Percentiles rank a stretch among this genome's conserved stretches.
Evolutionary conservation across 192 early-diverging fungal genomes (phyloP).

Genomic region (Backusella mclennaniae): DNA sequence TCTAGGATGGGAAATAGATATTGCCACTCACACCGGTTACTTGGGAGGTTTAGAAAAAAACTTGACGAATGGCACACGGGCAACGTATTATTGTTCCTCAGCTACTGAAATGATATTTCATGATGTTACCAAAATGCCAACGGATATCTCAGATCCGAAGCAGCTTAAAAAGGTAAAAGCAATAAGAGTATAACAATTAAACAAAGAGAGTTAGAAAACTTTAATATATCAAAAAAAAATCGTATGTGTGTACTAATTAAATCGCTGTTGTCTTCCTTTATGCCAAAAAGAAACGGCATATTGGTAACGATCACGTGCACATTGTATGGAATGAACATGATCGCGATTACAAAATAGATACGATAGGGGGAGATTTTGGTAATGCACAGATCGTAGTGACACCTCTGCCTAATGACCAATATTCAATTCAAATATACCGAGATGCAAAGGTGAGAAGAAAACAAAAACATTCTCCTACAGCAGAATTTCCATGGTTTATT

Average conservation of each 20-base stretch:
- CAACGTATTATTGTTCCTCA: constrained; percentile 85
- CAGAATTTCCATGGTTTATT: not conserved
- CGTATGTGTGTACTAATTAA: not conserved
- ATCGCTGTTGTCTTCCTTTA: not conserved
- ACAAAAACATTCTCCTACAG: not conserved
- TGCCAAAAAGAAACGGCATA: constrained; percentile 83
- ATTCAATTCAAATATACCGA: constrained; percentile 52
- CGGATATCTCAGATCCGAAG: constrained; percentile 72
- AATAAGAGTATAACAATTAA: not conserved
- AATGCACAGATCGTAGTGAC: constrained; percentile 93
- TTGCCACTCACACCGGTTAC: constrained; percentile 82
- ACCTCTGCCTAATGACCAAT: constrained; percentile 69
- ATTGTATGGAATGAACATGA: constrained; percentile 97
- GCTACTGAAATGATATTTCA: constrained; percentile 91
- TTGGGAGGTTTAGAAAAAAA: constrained; percentile 86
- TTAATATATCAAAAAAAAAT: not conserved
- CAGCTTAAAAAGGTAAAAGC: constrained; percentile 86
- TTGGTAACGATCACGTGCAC: constrained; percentile 98
- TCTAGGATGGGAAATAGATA: constrained; percentile 92
- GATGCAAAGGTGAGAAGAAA: constrained; percentile 50
- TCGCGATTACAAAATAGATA: constrained; percentile 82
- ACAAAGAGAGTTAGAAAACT: not conserved
- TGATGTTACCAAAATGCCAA: constrained; percentile 87
- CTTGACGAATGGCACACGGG: constrained; percentile 68
- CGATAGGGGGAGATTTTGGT: constrained; percentile 98